Base-by-base conservation (phyloP, 2,329 filamentous ascomycete species). In the Aspergillus bombycis region DNA sequence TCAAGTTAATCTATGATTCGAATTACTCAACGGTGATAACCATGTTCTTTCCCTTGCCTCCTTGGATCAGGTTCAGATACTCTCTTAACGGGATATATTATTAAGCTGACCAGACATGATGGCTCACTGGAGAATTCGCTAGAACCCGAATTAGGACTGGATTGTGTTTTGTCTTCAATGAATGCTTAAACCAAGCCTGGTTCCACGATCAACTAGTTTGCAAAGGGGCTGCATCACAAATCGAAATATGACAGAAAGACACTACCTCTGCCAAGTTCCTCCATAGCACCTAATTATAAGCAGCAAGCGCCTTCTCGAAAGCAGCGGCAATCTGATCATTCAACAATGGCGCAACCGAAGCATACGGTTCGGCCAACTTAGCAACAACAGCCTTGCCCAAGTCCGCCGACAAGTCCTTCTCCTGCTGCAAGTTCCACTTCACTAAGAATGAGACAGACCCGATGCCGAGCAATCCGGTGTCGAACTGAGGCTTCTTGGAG, bases 381-480 rank as follows among this genome's bases (percentile, higher is more conserved):
- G 21, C 50, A 32, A 54, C 53, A 30, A 68, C 61, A 16, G 54
- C 69, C 10, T 57, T 7, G 7, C 67, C 69, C 48, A 71, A 26
- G 32, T 64, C 21, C 7, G 41, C 61, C 5, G 68, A 52, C 5
- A 71, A 41, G 16, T 62, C 57, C 48, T 60, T 61, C 64, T 66
- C 60, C 45, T 62, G 52, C 52, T 66, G 54, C 56, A 71, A 36
- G 21, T 68, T 62, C 3, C 36, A 52, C 62, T 64, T 68, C 8
- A 71, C 69, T 6, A 71, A 23, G 11, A 65, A 65, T 0, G 61
- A 50, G 50, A 71, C n/a, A 21, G 67, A 67, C 1, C 63, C 61
- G 3, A 71, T 57, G 0, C 67, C 68, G 30, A 71, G 34, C 46
- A 70, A 26, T 2, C 67, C 68, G 2, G 36, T 67, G 21, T 67